Conservation (phyloP, 2,329 filamentous ascomycete species). For the Verticillium longisporum region DNA sequence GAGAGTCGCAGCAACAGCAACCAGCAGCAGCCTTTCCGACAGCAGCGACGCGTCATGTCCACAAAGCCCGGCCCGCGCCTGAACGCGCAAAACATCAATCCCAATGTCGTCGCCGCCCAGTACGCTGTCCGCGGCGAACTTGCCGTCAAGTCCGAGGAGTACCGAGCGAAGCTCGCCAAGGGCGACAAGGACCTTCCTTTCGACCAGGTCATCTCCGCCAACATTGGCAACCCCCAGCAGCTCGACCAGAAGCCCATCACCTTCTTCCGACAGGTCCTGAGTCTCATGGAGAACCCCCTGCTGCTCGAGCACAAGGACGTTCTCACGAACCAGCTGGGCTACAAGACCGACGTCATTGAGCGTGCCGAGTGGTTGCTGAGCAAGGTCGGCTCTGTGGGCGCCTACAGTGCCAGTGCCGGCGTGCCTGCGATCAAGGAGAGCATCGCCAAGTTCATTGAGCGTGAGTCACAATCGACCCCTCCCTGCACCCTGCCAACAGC, state of each 20-base stretch:
- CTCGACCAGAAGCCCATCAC: conserved; percentile 98
- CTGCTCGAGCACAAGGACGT: conserved; percentile 78
- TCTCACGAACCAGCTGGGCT: conserved; percentile 69
- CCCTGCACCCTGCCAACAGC: not conserved
- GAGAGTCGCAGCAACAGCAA: not conserved
- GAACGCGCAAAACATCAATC: conserved; percentile 85
- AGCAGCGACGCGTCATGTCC: conserved; percentile 24
- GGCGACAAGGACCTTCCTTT: conserved; percentile 66
- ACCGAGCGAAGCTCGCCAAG: conserved; percentile 65
- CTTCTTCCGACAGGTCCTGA: conserved; percentile 96
- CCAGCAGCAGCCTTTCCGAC: conserved; percentile 4
- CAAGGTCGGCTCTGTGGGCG: conserved; percentile 84
- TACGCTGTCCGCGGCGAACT: conserved; percentile 97
- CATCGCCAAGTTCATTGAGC: conserved; percentile 86
- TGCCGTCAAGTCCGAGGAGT: conserved; percentile 87
- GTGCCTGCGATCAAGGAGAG: conserved; percentile 81
- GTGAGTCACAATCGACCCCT: conserved; percentile 37
- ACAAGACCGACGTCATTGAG: conserved; percentile 83
- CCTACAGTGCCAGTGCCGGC: conserved; percentile 92
- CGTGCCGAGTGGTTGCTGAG: conserved; percentile 75
- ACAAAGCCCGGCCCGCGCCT: conserved; percentile 40
- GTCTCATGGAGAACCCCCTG: conserved; percentile 81
- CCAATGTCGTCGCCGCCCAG: conserved; percentile 75
- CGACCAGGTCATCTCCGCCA: conserved; percentile 86
- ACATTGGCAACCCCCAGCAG: conserved; percentile 98